Evolutionary conservation across 2,329 filamentous ascomycete genomes (phyloP).

Genomic region (Colletotrichum euphorbiae): DNA sequence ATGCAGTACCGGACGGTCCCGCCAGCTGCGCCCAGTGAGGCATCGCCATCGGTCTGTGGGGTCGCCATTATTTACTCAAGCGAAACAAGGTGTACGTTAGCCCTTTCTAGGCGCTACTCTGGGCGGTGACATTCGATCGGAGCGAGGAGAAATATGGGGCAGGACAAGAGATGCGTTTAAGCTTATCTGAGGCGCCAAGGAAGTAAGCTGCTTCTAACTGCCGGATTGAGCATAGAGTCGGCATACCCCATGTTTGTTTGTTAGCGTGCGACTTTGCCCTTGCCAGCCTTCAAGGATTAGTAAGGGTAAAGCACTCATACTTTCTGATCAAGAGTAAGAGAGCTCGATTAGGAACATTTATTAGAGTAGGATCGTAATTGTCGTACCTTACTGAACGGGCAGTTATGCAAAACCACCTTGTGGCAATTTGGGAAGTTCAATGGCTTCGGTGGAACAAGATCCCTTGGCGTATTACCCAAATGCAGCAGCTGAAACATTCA

Average conservation of each 20-base stretch:
- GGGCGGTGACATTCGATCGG: constrained; percentile 24
- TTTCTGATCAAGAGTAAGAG: too few relatives aligned
- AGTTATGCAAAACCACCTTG: not conserved
- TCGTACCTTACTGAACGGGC: too few relatives aligned
- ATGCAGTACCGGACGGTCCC: not conserved
- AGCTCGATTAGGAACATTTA: too few relatives aligned
- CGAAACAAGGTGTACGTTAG: not conserved
- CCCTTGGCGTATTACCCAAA: constrained; percentile 3
- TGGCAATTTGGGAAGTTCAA: constrained; percentile 20
- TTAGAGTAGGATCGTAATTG: too few relatives aligned
- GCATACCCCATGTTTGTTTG: constrained; percentile 25
- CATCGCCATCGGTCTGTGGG: constrained; percentile 6
- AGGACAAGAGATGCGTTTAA: constrained; percentile 34
- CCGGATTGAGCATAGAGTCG: constrained; percentile 30
- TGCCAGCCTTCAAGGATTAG: too few relatives aligned
- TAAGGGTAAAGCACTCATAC: too few relatives aligned
- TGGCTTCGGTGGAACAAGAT: not conserved
- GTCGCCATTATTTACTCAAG: not conserved
- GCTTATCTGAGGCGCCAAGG: constrained; percentile 36
- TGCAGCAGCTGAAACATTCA: not conserved
- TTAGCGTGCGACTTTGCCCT: too few relatives aligned
- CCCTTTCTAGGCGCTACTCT: not conserved
- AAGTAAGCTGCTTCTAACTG: not conserved
- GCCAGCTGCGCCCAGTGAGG: constrained; percentile 30
- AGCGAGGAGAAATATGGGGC: constrained; percentile 32